Conservation (phyloP, 192 early-diverging fungal genomes). For the Gaertneriomyces semiglobifer region DNA sequence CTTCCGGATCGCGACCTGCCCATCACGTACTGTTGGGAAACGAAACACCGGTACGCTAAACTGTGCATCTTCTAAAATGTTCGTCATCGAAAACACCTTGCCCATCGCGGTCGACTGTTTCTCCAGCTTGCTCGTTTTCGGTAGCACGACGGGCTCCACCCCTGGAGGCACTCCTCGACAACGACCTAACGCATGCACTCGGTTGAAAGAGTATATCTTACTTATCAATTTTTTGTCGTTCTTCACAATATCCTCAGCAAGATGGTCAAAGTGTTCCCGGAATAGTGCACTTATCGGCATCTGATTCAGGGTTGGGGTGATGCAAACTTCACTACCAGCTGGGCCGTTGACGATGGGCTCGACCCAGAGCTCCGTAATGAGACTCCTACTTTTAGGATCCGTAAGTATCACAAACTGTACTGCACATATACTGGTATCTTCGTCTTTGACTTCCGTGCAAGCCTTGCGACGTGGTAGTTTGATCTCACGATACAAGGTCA, state of each 20-base stretch:
- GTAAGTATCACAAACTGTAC: constrained; percentile 46
- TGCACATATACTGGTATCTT: constrained; percentile 25
- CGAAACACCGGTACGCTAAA: constrained; percentile 18
- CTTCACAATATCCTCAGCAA: constrained; percentile 26
- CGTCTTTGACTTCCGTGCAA: not conserved
- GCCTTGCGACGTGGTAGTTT: constrained; percentile 1
- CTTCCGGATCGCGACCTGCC: not conserved
- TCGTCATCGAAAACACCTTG: constrained; percentile 22
- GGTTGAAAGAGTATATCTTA: constrained; percentile 38
- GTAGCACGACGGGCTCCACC: not conserved
- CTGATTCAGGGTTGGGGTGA: not conserved
- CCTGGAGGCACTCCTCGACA: not conserved
- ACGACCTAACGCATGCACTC: constrained; percentile 31
- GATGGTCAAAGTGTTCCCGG: constrained; percentile 26
- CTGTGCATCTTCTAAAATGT: constrained; percentile 17
- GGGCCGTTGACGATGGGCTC: constrained; percentile 42
- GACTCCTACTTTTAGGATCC: constrained; percentile 24
- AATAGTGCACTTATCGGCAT: constrained; percentile 31
- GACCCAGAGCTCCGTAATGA: constrained; percentile 47
- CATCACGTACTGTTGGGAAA: constrained; percentile 14
- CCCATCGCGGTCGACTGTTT: constrained; percentile 3
- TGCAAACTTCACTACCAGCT: constrained; percentile 15
- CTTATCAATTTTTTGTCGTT: constrained; percentile 30
- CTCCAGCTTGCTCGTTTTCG: not conserved
- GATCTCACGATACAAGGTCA: constrained; percentile 48